These are phyloP conservation scores for Ustulina deusta DNA, from an alignment of 2,329 filamentous ascomycete species.

Conservation along the genomic window DNA sequence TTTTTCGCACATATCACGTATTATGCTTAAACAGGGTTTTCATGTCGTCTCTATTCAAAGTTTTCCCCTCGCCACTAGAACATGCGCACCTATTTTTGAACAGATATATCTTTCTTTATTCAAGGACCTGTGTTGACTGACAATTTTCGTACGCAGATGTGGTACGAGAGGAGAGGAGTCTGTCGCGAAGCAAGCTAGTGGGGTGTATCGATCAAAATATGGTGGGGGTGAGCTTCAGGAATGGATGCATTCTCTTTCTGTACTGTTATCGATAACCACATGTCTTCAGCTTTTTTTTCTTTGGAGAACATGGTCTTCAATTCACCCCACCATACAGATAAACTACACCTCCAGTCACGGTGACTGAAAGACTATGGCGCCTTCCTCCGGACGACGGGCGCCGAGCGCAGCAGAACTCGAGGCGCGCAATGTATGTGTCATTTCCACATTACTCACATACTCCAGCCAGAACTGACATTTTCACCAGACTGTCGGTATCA, in stretches of 20 bases:
- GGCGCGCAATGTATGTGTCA: conserved; percentile 49
- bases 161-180: too few species aligned
- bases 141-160: too few species aligned
- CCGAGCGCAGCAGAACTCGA: conserved; percentile 47
- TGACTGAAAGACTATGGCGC: conserved; percentile 47
- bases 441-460: background rate
- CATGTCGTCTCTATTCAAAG: too few species aligned
- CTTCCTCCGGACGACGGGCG: conserved; percentile 44
- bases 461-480: conserved; percentile 37
- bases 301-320: conserved; percentile 27
- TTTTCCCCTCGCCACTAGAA: background rate
- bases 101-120: background rate
- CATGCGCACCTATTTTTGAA: background rate
- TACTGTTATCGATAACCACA: conserved; percentile 43
- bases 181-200: too few species aligned
- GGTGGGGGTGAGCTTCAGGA: conserved; percentile 22
- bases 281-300: conserved; percentile 45
- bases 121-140: too few species aligned
- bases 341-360: conserved; percentile 27
- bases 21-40: background rate
- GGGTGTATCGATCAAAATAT: conserved; percentile 35
- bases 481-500: conserved; percentile 82
- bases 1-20: background rate
- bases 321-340: conserved; percentile 44
- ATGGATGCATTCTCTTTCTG: background rate